Base-by-base conservation (phyloP, 2,329 filamentous ascomycete species). In the Fusarium chlamydosporum region DNA sequence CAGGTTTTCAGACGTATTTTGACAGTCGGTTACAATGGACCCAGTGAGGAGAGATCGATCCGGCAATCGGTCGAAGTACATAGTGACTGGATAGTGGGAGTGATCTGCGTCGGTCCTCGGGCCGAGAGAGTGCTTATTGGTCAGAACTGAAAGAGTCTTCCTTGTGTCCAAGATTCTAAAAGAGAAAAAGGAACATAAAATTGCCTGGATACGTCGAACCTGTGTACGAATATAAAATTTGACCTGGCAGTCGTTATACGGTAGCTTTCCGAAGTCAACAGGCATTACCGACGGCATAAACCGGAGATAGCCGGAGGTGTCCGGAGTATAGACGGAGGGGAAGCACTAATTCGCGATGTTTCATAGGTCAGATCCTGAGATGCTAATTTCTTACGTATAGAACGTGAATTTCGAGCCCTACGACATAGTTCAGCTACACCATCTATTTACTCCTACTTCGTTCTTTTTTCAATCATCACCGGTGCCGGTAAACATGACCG, bases 401-500 rank as follows among this genome's bases (percentile, higher is more conserved):
- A 37, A 18, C 46, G 12, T 37, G 29, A 15, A 3, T 20, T 11
- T 12, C 29, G 2, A 12, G 18, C 11, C 15, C 4, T n/a, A 37
- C 15, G 6, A n/a, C 9, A 11, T 8, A n/a, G 11, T 6, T 10
- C 4, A 3, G 26, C 20, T 8, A 12, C 2, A 26, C 2, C 16
- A 6, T 7, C 11, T 13, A 0, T 34, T n/a, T 1, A 5, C 16
- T n/a, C 3, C 11, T 8, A 3, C 7, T 12, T 18, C 6, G 29
- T 27, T 27, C 6, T 6, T 3, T 2, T 5, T 7, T 18, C 12
- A 3, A 27, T 29, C 3, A 5, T 3, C 4, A 20, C 6, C 7
- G 7, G 3, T 7, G 10, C 2, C 12, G 13, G n/a, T 1, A 6
- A 37, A 4, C 4, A 45, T 61, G 33, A 4, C 27, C 10, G 26